Evolutionary conservation across 2,329 filamentous ascomycete species (phyloP).

Genomic region (Talaromyces sp.): DNA sequence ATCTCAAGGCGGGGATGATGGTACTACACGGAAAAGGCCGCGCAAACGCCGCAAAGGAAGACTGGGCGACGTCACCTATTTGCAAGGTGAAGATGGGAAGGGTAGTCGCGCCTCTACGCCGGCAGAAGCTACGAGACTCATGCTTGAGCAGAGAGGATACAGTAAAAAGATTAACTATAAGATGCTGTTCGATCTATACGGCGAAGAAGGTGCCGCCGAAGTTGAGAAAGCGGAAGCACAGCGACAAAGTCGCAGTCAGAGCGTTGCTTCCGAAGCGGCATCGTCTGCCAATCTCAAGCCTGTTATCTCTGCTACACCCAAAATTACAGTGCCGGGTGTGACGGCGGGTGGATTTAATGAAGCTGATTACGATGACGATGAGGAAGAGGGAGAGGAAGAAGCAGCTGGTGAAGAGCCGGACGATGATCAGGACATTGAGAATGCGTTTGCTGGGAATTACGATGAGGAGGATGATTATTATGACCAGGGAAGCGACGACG

Average conservation of each 20-base stretch:
- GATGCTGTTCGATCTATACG: slow-evolving; percentile 41
- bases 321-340: slow-evolving; percentile 23
- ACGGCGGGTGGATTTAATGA: slow-evolving; percentile 15
- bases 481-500: slow-evolving; percentile 35
- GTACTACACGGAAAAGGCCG: slow-evolving; percentile 40
- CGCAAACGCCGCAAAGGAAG: slow-evolving; percentile 51
- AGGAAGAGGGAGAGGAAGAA: slow-evolving; percentile 25
- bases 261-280: slow-evolving; percentile 28
- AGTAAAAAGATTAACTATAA: slow-evolving; percentile 73
- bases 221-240: slow-evolving; percentile 30
- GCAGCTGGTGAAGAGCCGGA: slow-evolving; percentile 33
- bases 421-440: slow-evolving; percentile 35
- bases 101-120: slow-evolving; percentile 65
- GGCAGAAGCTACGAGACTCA: slow-evolving; percentile 66
- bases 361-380: slow-evolving; percentile 29
- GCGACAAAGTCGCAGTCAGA: slow-evolving; percentile 36
- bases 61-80: slow-evolving; percentile 48
- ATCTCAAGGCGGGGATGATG: slow-evolving; percentile 50
- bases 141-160: slow-evolving; percentile 66
- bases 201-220: slow-evolving; percentile 35
- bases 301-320: slow-evolving; percentile 23
- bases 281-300: slow-evolving; percentile 8
- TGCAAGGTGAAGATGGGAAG: slow-evolving; percentile 61
- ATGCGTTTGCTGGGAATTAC: slow-evolving; percentile 40
- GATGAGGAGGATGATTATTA: slow-evolving; percentile 35